phyloP scores from a whole-genome alignment of 495 filamentous ascomycete genomes.

The Penicillium herquei region DNA sequence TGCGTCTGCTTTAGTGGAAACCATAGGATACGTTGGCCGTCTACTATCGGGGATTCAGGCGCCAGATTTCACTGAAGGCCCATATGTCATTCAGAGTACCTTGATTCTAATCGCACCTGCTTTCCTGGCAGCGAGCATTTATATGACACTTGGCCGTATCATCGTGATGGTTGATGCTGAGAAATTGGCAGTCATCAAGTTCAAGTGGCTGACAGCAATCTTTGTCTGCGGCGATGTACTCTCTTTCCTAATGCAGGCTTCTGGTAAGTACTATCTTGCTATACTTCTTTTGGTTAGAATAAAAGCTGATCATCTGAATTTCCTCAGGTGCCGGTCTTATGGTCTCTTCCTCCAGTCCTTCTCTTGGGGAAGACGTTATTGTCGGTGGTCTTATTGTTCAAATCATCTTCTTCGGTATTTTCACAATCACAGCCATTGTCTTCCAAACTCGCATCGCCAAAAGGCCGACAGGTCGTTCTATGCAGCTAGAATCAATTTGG shows the following conservation, averaged over 20 bases:
- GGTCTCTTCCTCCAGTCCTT: slow-evolving; percentile 15
- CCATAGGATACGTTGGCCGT: slow-evolving; percentile 41
- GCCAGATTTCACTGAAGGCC: slow-evolving; percentile 27
- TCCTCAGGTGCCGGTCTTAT: slow-evolving; percentile 30
- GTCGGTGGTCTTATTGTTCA: slow-evolving; percentile 51
- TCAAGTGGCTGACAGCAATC: slow-evolving; percentile 47
- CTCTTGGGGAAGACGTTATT: slow-evolving; percentile 37
- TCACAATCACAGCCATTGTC: slow-evolving; percentile 43
- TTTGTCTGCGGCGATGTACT: slow-evolving; percentile 38
- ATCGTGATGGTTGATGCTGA: slow-evolving; percentile 44
- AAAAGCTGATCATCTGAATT: too few relatives aligned
- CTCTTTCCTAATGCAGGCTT: slow-evolving; percentile 45
- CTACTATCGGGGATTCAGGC: slow-evolving; percentile 31
- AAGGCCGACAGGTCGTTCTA: slow-evolving; percentile 21
- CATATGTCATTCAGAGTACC: slow-evolving; percentile 52
- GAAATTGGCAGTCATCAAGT: slow-evolving; percentile 34
- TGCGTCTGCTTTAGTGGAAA: slow-evolving; percentile 28
- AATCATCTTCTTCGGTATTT: slow-evolving; percentile 53
- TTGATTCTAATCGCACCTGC: slow-evolving; percentile 53
- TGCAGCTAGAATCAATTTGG: slow-evolving; percentile 42
- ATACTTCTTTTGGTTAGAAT: too few relatives aligned
- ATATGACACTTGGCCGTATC: slow-evolving; percentile 55
- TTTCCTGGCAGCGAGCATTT: slow-evolving; percentile 53
- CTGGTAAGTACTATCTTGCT: slow-evolving; percentile 2
- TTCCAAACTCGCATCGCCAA: slow-evolving; percentile 40